phyloP scores from a whole-genome alignment of 352 stramenopile species.

The Phytophthora colocasiae region DNA sequence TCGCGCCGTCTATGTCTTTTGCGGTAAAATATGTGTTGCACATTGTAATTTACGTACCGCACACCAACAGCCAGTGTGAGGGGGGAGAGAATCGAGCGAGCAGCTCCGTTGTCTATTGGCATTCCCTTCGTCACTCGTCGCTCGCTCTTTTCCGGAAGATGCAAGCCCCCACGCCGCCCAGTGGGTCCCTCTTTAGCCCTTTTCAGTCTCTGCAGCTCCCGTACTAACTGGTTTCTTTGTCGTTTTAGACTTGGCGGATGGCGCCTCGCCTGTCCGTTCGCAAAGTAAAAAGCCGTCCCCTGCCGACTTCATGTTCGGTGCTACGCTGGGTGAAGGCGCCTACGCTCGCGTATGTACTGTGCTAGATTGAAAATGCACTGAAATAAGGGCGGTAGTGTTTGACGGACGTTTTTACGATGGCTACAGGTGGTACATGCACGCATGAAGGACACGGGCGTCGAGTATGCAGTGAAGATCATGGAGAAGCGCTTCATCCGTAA shows the following conservation, averaged over 20 bases:
- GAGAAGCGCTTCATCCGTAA: conserved; percentile 92
- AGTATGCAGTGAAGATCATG: conserved; percentile 94
- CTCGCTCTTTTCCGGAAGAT: conserved; percentile 34
- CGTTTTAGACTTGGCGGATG: conserved; percentile 45
- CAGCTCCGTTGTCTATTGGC: conserved; percentile 33
- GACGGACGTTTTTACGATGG: not conserved
- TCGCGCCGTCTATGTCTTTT: conserved; percentile 28
- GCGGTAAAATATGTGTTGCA: not conserved
- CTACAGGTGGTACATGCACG: conserved; percentile 81
- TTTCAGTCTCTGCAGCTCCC: not conserved
- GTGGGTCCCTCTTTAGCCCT: conserved; percentile 12
- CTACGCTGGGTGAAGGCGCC: conserved; percentile 86
- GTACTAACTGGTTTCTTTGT: conserved; percentile 1
- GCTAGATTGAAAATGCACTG: not conserved
- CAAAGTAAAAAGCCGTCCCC: conserved; percentile 80
- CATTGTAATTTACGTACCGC: conserved; percentile 20
- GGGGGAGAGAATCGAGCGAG: conserved; percentile 39
- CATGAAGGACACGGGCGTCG: conserved; percentile 87
- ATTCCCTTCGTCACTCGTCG: conserved; percentile 28
- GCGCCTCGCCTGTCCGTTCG: conserved; percentile 44
- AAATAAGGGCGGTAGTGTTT: not conserved
- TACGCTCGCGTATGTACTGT: conserved; percentile 74
- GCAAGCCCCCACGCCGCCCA: conserved; percentile 45
- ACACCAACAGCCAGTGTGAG: conserved; percentile 36
- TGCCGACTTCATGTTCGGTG: conserved; percentile 91